Evolutionary conservation across 2,329 filamentous ascomycete species (phyloP).

Genomic region (Ceratocystis lukuohia): DNA sequence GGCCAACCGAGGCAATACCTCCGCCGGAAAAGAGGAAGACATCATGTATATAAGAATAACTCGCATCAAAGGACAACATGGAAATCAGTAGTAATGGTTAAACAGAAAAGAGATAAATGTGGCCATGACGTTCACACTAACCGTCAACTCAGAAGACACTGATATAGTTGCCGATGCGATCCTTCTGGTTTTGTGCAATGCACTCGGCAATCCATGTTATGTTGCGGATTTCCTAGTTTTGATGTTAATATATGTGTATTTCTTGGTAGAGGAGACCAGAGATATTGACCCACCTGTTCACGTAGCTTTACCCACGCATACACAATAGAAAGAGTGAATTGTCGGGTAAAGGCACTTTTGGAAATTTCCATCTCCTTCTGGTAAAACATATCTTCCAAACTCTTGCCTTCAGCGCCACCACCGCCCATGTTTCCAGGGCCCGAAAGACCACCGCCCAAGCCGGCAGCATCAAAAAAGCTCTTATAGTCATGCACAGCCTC

Average conservation of each 20-base stretch:
- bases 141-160: slow-evolving; percentile 63
- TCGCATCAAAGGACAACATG: background rate
- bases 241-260: slow-evolving; percentile 25
- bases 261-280: background rate
- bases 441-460: slow-evolving; percentile 55
- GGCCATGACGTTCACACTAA: background rate
- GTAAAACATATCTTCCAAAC: slow-evolving; percentile 94
- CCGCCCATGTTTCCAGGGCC: slow-evolving; percentile 73
- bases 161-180: slow-evolving; percentile 97
- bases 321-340: slow-evolving; percentile 89
- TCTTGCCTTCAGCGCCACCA: slow-evolving; percentile 72
- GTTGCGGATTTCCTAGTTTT: slow-evolving; percentile 81
- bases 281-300: slow-evolving; percentile 63
- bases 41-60: background rate
- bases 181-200: slow-evolving; percentile 99
- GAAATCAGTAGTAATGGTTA: background rate
- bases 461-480: slow-evolving; percentile 84
- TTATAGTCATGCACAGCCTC: slow-evolving; percentile 92
- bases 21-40: background rate
- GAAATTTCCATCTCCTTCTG: slow-evolving; percentile 99
- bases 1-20: background rate
- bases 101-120: background rate
- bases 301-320: slow-evolving; percentile 96
- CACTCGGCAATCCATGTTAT: slow-evolving; percentile 99
- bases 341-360: slow-evolving; percentile 85